A percentile compares a stretch with the other conserved stretches of the same genome.
These are phyloP conservation scores for Fusarium robinianum DNA, from an alignment of 2,329 filamentous ascomycete genomes.

Conservation along the genomic window DNA sequence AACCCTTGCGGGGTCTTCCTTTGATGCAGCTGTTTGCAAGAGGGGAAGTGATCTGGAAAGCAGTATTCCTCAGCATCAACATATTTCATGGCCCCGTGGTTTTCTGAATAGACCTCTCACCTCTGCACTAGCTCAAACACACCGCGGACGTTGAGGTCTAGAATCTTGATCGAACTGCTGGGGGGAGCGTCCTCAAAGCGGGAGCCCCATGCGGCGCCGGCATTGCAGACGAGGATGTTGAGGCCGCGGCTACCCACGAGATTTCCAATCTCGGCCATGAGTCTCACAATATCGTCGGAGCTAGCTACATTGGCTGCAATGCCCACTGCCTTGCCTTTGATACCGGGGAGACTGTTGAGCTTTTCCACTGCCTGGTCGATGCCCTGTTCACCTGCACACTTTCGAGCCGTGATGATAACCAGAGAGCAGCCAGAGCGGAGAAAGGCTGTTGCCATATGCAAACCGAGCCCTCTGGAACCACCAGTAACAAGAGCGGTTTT, in stretches of 20 bases:
- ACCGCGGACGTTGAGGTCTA: conserved; percentile 72
- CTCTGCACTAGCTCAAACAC: conserved; percentile 71
- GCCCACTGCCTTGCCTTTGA: conserved; percentile 63
- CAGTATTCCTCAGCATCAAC: background rate
- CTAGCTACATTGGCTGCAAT: conserved; percentile 69
- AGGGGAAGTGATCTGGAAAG: conserved; percentile 39
- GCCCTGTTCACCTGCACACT: conserved; percentile 60
- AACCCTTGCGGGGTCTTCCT: conserved; percentile 61
- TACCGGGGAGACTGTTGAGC: conserved; percentile 65
- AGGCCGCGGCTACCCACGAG: conserved; percentile 61
- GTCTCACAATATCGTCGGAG: conserved; percentile 62
- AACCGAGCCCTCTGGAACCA: conserved; percentile 55
- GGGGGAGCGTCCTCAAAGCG: conserved; percentile 66
- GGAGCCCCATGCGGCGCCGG: conserved; percentile 72
- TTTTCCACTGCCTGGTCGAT: conserved; percentile 65
- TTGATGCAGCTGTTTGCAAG: conserved; percentile 50
- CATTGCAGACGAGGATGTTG: conserved; percentile 73
- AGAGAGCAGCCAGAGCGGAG: conserved; percentile 72
- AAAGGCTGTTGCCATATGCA: conserved; percentile 68
- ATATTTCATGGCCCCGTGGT: background rate
- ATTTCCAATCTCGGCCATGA: conserved; percentile 60
- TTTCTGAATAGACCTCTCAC: no score
- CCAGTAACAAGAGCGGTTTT: conserved; percentile 55
- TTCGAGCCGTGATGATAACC: conserved; percentile 75
- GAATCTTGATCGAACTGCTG: conserved; percentile 66